These are phyloP conservation scores for Silene vulgaris DNA, from an alignment of 179 eudicot species.

Conservation along the genomic window DNA sequence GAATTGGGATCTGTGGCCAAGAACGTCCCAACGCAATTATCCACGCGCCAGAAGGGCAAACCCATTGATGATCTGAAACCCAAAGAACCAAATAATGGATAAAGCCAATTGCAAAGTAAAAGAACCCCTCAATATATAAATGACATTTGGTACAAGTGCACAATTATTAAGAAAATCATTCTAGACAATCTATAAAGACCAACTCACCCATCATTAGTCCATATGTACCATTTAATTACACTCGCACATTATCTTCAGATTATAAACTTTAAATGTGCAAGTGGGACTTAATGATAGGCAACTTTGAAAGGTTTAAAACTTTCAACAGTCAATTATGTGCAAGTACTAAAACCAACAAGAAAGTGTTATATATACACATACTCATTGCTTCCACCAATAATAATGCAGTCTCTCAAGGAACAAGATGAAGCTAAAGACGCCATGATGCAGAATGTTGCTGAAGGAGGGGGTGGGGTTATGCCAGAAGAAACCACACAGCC, in stretches of 20 bases:
- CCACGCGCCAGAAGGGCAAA: slow-evolving; percentile 85
- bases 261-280: background rate
- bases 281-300: background rate
- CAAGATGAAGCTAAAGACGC: slow-evolving; percentile 79
- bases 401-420: slow-evolving; percentile 74
- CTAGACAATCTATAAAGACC: background rate
- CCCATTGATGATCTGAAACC: slow-evolving; percentile 40
- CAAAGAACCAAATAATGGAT: slow-evolving; percentile 11
- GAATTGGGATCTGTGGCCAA: slow-evolving; percentile 69
- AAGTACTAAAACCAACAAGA: background rate
- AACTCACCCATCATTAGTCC: background rate
- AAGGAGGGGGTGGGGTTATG: slow-evolving; percentile 54
- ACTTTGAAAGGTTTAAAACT: background rate
- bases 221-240: background rate
- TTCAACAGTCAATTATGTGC: background rate
- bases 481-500: slow-evolving; percentile 95
- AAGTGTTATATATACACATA: slow-evolving; percentile 36
- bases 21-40: slow-evolving; percentile 82
- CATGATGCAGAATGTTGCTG: slow-evolving; percentile 75
- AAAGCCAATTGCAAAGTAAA: background rate
- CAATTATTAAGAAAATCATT: background rate
- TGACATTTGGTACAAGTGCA: background rate
- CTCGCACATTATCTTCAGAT: background rate
- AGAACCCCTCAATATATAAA: background rate
- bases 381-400: slow-evolving; percentile 42